Conservation (phyloP, 2,329 filamentous ascomycete genomes). For the Hypoxylon sp. region DNA sequence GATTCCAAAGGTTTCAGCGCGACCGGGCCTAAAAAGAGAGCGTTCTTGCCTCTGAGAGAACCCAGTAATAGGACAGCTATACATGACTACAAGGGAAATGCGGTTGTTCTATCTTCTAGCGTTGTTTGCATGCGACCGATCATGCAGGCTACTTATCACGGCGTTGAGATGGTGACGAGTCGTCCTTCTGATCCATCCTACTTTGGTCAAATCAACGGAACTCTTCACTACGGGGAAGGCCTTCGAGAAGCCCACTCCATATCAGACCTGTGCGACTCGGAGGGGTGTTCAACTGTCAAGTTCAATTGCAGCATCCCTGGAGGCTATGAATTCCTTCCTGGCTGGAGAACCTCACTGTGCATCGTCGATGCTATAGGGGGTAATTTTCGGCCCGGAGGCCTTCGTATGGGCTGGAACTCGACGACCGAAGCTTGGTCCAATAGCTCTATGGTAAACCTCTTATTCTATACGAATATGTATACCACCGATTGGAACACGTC, state of each 20-base stretch:
- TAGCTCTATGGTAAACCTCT: background rate
- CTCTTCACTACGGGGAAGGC: background rate
- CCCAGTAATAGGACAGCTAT: conserved; percentile 16
- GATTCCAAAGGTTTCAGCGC: conserved; percentile 29
- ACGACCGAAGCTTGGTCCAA: background rate
- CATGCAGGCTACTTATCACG: conserved; percentile 6
- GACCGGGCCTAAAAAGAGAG: conserved; percentile 32
- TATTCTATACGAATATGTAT: conserved; percentile 19
- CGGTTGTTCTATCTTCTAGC: conserved; percentile 21
- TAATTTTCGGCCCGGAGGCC: background rate
- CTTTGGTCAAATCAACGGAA: background rate
- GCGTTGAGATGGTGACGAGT: background rate
- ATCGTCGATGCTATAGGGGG: background rate
- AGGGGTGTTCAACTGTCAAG: background rate
- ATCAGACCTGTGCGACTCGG: background rate
- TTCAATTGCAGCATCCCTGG: conserved; percentile 2
- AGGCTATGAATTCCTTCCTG: background rate
- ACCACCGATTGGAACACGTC: conserved; percentile 6
- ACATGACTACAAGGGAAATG: conserved; percentile 9
- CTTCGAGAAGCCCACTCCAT: background rate
- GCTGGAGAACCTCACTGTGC: background rate
- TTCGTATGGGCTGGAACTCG: background rate
- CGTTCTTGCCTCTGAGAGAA: conserved; percentile 26
- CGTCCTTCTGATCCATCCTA: background rate
- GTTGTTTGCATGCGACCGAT: conserved; percentile 32